Percentiles rank a stretch among this genome's conserved stretches.
Conservation (phyloP, 108 stramenopile genomes). For the Pseudonitzschia delicatissima region DNA sequence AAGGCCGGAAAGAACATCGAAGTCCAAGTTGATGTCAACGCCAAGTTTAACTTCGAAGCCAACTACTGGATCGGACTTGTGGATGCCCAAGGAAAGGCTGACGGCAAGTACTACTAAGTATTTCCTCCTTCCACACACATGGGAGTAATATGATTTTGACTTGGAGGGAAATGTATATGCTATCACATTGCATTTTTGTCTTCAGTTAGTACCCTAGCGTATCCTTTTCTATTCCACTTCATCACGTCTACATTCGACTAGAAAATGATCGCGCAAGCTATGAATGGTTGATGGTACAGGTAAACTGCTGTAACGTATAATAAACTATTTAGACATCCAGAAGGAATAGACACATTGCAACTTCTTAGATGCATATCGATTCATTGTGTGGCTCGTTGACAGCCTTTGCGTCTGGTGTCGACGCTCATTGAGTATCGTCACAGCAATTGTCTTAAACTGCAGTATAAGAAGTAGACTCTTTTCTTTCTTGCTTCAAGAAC, state of each 20-base stretch:
- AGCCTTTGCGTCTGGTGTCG: too few species aligned
- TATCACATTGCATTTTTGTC: neutral
- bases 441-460: too few species aligned
- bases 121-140: slow-evolving; percentile 1
- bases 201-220: slow-evolving; percentile 9
- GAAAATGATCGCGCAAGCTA: too few species aligned
- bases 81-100: slow-evolving; percentile 98
- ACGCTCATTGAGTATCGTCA: too few species aligned
- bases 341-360: too few species aligned
- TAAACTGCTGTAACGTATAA: too few species aligned
- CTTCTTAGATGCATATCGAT: too few species aligned
- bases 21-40: slow-evolving; percentile 97
- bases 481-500: too few species aligned
- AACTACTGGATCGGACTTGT: slow-evolving; percentile 96
- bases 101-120: slow-evolving; percentile 97
- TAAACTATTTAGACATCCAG: too few species aligned
- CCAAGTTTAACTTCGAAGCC: slow-evolving; percentile 95
- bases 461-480: too few species aligned
- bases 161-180: slow-evolving; percentile 5
- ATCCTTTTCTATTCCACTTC: slow-evolving; percentile 3
- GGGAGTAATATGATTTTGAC: slow-evolving; percentile 16
- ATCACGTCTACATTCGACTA: neutral
- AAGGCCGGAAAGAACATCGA: slow-evolving; percentile 78
- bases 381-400: too few species aligned
- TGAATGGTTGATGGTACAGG: too few species aligned